Evolutionary conservation across 2,329 filamentous ascomycete genomes (phyloP).

Genomic region (Aphanocladium album): DNA sequence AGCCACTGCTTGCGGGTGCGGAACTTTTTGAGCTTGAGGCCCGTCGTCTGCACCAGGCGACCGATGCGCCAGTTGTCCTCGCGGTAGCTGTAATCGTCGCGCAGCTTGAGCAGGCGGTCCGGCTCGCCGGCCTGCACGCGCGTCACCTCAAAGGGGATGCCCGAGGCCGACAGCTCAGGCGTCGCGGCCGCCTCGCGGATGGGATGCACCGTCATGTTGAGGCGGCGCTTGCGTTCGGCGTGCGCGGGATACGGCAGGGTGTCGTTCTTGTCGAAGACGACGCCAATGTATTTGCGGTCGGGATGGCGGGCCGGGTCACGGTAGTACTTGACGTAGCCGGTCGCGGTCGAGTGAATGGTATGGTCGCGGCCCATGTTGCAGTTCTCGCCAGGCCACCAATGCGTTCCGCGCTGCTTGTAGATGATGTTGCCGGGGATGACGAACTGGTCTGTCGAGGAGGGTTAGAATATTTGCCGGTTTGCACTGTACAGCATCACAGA

Average conservation of each 20-base stretch:
- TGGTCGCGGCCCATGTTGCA: constrained; percentile 92
- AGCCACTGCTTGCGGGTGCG: constrained; percentile 46
- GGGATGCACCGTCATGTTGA: constrained; percentile 63
- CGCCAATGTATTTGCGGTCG: constrained; percentile 88
- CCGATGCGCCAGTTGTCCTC: constrained; percentile 58
- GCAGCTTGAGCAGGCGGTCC: constrained; percentile 45
- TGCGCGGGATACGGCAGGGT: constrained; percentile 71
- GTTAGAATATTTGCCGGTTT: neutral
- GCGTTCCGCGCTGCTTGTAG: constrained; percentile 91
- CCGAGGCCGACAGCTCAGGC: constrained; percentile 42
- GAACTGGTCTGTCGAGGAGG: constrained; percentile 65
- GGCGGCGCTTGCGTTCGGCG: constrained; percentile 65
- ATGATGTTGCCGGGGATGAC: constrained; percentile 97
- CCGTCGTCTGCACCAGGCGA: constrained; percentile 47
- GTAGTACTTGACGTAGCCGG: constrained; percentile 97
- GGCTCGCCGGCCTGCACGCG: constrained; percentile 37
- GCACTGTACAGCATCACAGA: neutral
- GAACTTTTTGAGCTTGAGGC: constrained; percentile 44
- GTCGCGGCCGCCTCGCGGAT: constrained; percentile 34
- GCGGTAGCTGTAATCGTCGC: constrained; percentile 52
- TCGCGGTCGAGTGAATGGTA: constrained; percentile 81
- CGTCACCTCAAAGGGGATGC: constrained; percentile 44
- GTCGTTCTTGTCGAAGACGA: constrained; percentile 79
- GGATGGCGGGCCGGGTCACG: constrained; percentile 78
- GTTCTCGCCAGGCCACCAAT: constrained; percentile 95